phyloP scores from a whole-genome alignment of 345 rosid species.

The Conringia planisiliqua region DNA sequence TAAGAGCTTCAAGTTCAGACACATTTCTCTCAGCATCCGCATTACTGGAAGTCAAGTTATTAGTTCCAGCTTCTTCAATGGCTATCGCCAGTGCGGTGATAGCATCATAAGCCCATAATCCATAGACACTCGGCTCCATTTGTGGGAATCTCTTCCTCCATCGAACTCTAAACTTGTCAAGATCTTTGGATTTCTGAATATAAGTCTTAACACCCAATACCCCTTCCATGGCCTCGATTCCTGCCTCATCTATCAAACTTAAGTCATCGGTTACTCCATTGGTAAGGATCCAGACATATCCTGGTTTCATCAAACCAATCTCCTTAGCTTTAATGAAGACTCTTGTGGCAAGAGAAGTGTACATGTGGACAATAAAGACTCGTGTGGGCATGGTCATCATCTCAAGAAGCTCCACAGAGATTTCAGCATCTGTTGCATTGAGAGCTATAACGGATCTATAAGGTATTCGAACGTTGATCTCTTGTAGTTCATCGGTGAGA shows the following conservation, averaged over 20 bases:
- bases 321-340: slow-evolving; percentile 43
- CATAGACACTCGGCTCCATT: slow-evolving; percentile 31
- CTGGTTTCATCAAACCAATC: slow-evolving; percentile 47
- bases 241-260: background rate
- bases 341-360: slow-evolving; percentile 31
- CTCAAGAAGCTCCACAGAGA: slow-evolving; percentile 44
- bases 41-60: slow-evolving; percentile 20
- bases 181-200: slow-evolving; percentile 24
- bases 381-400: slow-evolving; percentile 48
- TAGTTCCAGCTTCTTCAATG: slow-evolving; percentile 39
- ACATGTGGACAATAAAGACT: slow-evolving; percentile 55
- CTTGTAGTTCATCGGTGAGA: slow-evolving; percentile 44
- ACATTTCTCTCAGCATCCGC: slow-evolving; percentile 13
- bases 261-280: slow-evolving; percentile 33
- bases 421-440: slow-evolving; percentile 42
- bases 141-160: slow-evolving; percentile 35
- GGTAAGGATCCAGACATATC: slow-evolving; percentile 50
- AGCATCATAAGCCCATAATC: slow-evolving; percentile 55
- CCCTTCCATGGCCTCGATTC: slow-evolving; percentile 41
- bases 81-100: slow-evolving; percentile 47
- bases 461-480: slow-evolving; percentile 38
- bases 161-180: slow-evolving; percentile 24
- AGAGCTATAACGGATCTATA: slow-evolving; percentile 43
- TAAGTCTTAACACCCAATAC: slow-evolving; percentile 39
- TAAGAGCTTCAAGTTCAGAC: slow-evolving; percentile 39